These are phyloP conservation scores for Xylaria sp. DNA, from an alignment of 2,329 filamentous ascomycete genomes.

Conservation along the genomic window DNA sequence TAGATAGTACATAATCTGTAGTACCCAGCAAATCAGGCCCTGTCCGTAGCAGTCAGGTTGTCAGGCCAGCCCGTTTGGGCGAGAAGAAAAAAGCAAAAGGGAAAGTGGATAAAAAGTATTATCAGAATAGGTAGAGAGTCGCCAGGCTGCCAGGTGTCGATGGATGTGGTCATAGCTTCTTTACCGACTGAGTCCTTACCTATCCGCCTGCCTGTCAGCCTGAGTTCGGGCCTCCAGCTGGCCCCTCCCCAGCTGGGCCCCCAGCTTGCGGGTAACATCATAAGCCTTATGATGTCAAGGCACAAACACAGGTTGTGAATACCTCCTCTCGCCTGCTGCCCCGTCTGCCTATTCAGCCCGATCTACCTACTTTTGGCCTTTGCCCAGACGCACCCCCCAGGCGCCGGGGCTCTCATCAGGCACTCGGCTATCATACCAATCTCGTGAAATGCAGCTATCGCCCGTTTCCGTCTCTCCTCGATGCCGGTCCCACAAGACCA, in stretches of 20 bases:
- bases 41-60: too few species aligned
- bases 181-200: background rate
- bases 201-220: background rate
- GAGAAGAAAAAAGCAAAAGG: too few species aligned
- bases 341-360: too few species aligned
- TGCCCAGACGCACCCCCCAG: background rate
- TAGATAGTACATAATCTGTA: too few species aligned
- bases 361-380: background rate
- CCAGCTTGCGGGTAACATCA: background rate
- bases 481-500: background rate
- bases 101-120: too few species aligned
- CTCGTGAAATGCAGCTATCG: background rate
- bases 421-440: too few species aligned
- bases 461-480: background rate
- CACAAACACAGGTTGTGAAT: background rate
- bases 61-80: too few species aligned
- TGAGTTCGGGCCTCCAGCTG: background rate
- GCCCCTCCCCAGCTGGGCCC: too few species aligned
- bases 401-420: too few species aligned
- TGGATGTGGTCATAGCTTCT: background rate
- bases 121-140: too few species aligned
- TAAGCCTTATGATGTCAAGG: background rate
- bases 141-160: background rate
- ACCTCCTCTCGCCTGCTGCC: too few species aligned
- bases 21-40: too few species aligned